Conservation (phyloP, 2,329 filamentous ascomycete genomes). For the Aspergillus sp. region DNA sequence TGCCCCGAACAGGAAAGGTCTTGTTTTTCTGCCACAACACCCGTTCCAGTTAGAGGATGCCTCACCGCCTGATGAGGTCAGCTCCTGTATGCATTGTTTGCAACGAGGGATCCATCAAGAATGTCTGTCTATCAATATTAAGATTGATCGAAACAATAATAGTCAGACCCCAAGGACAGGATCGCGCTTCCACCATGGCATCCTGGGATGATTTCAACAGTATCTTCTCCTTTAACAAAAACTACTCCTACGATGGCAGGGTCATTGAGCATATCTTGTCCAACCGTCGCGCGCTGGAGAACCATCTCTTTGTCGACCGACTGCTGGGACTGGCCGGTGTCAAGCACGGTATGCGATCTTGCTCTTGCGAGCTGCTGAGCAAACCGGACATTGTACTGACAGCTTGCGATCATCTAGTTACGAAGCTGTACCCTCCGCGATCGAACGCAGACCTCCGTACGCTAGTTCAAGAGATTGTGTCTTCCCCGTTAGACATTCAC, state of each 20-base stretch:
- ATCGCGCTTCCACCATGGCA: conserved; percentile 31
- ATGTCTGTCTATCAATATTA: neutral
- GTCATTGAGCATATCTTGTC: conserved; percentile 62
- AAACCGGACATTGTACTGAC: conserved; percentile 10
- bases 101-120: too few species aligned
- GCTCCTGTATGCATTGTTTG: conserved; percentile 10
- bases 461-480: conserved; percentile 69
- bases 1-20: conserved; percentile 33
- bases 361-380: neutral
- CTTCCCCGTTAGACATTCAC: conserved; percentile 64
- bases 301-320: conserved; percentile 75
- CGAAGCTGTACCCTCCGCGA: conserved; percentile 72
- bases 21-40: conserved; percentile 34
- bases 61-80: conserved; percentile 25
- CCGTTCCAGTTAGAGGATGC: neutral
- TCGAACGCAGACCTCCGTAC: conserved; percentile 65
- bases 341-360: conserved; percentile 57
- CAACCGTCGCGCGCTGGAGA: conserved; percentile 66
- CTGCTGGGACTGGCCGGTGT: conserved; percentile 70
- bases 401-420: conserved; percentile 36
- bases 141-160: conserved; percentile 14
- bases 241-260: conserved; percentile 62
- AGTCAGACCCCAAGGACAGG: neutral
- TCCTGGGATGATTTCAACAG: conserved; percentile 63
- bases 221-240: conserved; percentile 63